Conservation (phyloP, 768 basidiomycete species). For the Amanita polypyramis region DNA sequence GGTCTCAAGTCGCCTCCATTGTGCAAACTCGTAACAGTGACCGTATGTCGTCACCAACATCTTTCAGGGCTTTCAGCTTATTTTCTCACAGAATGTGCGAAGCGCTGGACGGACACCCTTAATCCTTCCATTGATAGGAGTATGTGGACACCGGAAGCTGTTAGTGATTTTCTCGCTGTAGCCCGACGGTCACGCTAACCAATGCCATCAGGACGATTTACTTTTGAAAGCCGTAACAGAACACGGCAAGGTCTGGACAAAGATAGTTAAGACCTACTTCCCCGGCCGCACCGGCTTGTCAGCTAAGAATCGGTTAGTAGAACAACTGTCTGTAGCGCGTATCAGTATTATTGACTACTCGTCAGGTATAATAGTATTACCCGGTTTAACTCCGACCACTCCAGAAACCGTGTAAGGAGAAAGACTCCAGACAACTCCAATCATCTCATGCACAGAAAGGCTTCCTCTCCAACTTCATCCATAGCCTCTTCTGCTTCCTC, state of each 20-base stretch:
- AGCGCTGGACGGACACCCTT: constrained; percentile 52
- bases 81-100: constrained; percentile 39
- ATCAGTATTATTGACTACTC: constrained; percentile 5
- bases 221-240: constrained; percentile 44
- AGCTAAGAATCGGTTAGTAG: constrained; percentile 44
- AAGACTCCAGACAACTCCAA: constrained; percentile 25
- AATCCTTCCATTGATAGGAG: constrained; percentile 52
- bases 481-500: constrained; percentile 28
- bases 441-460: constrained; percentile 25
- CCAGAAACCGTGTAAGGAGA: constrained; percentile 25
- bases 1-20: constrained; percentile 48
- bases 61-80: constrained; percentile 5
- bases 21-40: constrained; percentile 50
- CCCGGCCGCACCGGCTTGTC: constrained; percentile 49
- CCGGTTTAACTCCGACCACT: constrained; percentile 31
- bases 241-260: constrained; percentile 52
- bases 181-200: constrained; percentile 1
- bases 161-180: constrained; percentile 14
- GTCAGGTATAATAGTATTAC: constrained; percentile 43
- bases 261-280: constrained; percentile 52
- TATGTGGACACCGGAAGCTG: constrained; percentile 46
- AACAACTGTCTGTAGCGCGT: not conserved
- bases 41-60: constrained; percentile 28
- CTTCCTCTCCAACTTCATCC: constrained; percentile 27
- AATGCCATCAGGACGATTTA: constrained; percentile 31